These are phyloP conservation scores for Heracleum sosnowskyi DNA, from an alignment of 129 eudicot species.

Conservation along the genomic window DNA sequence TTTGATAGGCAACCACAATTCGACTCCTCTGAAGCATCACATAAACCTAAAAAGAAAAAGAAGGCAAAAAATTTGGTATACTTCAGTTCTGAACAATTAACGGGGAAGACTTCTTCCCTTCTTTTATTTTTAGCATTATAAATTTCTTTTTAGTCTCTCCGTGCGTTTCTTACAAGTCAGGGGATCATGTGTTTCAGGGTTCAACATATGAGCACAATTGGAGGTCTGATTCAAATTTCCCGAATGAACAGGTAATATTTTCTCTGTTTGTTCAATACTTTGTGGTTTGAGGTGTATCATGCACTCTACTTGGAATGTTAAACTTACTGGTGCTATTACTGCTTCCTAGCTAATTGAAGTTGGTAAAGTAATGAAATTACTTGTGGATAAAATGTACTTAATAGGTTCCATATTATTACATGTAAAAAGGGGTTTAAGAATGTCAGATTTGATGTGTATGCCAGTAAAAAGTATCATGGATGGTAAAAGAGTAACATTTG, in stretches of 20 bases:
- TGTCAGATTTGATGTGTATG: neutral
- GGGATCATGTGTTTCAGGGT: constrained; percentile 35
- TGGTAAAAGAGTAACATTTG: neutral
- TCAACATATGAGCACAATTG: constrained; percentile 60
- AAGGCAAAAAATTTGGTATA: constrained; percentile 67
- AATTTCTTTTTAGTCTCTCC: neutral
- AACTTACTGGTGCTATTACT: neutral
- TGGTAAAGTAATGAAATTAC: neutral
- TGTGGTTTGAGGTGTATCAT: neutral
- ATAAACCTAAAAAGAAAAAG: constrained; percentile 84
- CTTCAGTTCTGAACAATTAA: neutral
- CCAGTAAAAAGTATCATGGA: neutral
- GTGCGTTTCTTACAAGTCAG: neutral
- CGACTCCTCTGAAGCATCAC: constrained; percentile 62
- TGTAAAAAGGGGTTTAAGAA: neutral
- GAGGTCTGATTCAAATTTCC: constrained; percentile 62
- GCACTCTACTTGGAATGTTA: neutral
- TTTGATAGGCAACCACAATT: constrained; percentile 63
- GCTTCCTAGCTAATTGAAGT: neutral
- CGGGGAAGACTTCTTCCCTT: neutral
- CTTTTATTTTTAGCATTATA: neutral
- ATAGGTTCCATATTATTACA: neutral
- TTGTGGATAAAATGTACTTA: neutral
- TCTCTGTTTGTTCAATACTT: neutral
- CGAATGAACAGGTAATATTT: constrained; percentile 65